Conservation (phyloP, 306 rosid genomes). For the Quercus ilex region DNA sequence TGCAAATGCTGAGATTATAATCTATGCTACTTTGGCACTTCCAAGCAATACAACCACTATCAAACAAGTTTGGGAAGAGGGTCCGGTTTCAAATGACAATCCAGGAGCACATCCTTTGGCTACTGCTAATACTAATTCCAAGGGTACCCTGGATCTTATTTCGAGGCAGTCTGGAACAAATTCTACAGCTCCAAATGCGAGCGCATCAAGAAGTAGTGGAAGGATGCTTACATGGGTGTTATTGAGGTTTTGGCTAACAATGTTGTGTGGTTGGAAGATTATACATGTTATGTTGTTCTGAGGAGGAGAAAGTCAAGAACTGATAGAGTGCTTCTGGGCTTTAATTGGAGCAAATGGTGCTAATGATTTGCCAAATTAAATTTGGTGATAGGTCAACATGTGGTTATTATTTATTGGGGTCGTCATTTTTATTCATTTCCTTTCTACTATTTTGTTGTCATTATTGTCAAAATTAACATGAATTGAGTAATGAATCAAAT, state of each 20-base stretch:
- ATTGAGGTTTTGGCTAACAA: constrained; percentile 60
- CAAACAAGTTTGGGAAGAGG: constrained; percentile 71
- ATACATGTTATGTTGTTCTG: constrained; percentile 52
- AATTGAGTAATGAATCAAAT: no score
- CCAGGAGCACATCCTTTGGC: background rate
- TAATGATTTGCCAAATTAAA: constrained; percentile 18
- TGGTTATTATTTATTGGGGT: background rate
- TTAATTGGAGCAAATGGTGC: constrained; percentile 40
- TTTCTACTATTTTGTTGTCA: no score
- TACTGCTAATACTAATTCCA: constrained; percentile 14
- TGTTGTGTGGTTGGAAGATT: constrained; percentile 62
- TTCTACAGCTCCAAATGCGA: constrained; percentile 27
- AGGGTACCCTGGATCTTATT: constrained; percentile 46
- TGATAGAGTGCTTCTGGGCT: constrained; percentile 20
- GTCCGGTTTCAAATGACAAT: constrained; percentile 30
- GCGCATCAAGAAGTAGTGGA: constrained; percentile 43
- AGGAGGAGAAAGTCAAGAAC: constrained; percentile 41
- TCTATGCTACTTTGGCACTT: constrained; percentile 47
- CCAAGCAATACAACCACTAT: constrained; percentile 23
- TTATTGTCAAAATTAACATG: no score
- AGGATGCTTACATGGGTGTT: constrained; percentile 61
- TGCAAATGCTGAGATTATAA: constrained; percentile 32
- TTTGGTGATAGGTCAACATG: constrained; percentile 30
- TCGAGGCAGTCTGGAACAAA: background rate
- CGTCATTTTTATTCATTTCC: no score